Base-by-base conservation (phyloP, 345 rosid genomes). In the Microthlaspi erraticum region DNA sequence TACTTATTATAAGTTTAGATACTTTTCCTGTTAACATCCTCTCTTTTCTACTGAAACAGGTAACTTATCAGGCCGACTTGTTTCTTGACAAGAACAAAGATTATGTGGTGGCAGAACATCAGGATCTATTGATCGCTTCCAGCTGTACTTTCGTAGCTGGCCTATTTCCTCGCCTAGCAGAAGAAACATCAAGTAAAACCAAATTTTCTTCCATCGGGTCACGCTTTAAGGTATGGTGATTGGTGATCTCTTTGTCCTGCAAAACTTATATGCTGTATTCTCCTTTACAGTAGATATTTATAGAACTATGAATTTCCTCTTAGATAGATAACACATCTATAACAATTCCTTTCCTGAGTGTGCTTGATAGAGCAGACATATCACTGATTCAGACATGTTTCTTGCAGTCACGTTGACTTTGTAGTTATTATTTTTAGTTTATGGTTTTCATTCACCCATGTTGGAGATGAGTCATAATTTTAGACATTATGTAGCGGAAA, bases 91-190 rank as follows among this genome's bases (percentile, higher is more conserved):
- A 94, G 83, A 94, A 94, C 85, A 94, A 94, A 83, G 99, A 94
- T 81, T 94, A 94, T 70, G 98, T 94, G n/a, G 96, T 94, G 75
- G 99, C 99, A 61, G 99, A 94, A 80, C 99, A 94, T 86, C 99
- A 91, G 74, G 97, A 77, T 86, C 89, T 94, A 45, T 83, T 94
- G 82, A 79, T 81, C 5, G 96, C 90, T 73, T 89, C 99, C 39
- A 83, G 71, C 52, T 87, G 91, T 81, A 60, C 86, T 59, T 94
- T 94, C 60, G 98, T 85, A 70, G 85, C 93, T 13, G 75, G 85
- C 66, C 82, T 94, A 36, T 88, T 91, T 84, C 99, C 98, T 67
- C 98, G 88, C 61, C 81, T 87, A 67, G 83, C 92, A 42, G 95
- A 85, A 81, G 97, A 94, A 76, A 78, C 98, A 60, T 94, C 98